Conservation (phyloP, 306 rosid species). For the Quercus alba region DNA sequence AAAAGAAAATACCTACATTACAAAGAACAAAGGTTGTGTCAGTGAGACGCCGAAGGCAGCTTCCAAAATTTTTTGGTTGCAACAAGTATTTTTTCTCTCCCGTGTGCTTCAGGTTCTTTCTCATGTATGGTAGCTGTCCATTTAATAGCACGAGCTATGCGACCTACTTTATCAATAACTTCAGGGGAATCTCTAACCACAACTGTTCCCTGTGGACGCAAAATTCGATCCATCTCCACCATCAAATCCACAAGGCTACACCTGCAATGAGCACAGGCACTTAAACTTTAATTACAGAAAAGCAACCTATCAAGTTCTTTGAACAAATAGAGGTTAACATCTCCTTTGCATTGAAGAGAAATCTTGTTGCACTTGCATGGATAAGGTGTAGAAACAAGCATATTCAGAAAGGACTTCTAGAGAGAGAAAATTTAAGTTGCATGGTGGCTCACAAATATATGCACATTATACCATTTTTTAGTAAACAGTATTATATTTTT, state of each 20-base stretch:
- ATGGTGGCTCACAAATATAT: not conserved
- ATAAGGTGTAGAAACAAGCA: not conserved
- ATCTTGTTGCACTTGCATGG: not conserved
- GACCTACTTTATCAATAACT: constrained; percentile 69
- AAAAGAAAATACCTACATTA: constrained; percentile 38
- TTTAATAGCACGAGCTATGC: constrained; percentile 63
- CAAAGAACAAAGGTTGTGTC: constrained; percentile 17
- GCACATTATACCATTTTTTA: too few relatives aligned
- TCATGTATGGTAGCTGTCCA: constrained; percentile 64
- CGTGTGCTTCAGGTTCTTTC: constrained; percentile 76
- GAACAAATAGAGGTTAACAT: not conserved
- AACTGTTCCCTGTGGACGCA: constrained; percentile 90
- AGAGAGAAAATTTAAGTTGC: not conserved
- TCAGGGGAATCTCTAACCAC: constrained; percentile 80
- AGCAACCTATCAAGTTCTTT: not conserved
- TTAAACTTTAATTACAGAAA: not conserved
- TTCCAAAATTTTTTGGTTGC: constrained; percentile 78
- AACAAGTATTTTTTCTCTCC: constrained; percentile 71
- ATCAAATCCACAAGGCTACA: constrained; percentile 90
- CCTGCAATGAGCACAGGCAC: constrained; percentile 36
- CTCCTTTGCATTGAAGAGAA: not conserved
- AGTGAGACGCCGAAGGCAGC: constrained; percentile 50
- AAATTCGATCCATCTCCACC: constrained; percentile 87
- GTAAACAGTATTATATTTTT: too few relatives aligned
- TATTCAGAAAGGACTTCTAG: not conserved